Evolutionary conservation across 495 filamentous ascomycete species (phyloP), one percentile per base, ranked within the genome.

Genomic region (Podospora pseudopauciseta): DNA sequence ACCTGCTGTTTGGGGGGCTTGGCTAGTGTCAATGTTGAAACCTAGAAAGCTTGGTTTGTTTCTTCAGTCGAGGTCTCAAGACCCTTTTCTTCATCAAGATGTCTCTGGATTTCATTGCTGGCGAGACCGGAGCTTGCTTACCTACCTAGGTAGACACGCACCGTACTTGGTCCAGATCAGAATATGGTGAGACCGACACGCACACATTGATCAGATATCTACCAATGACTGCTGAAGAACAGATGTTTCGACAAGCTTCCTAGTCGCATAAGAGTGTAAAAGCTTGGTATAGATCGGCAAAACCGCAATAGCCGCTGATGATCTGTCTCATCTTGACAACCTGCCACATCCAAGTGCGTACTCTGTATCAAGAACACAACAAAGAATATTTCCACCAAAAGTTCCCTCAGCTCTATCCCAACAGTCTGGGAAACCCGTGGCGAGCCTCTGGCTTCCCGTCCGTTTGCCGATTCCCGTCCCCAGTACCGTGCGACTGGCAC

Each of bases 1-100:
- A 77, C 64, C 74, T 78, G 76, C 76, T 30, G 26, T 61, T 61
- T 61, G 59, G 13, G 26, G 9, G 59, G 9, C 23, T 28, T 28
- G 59, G 26, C 27, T 61, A 26, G 26, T 61, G 59, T 26, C 56
- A 58, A 58, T 75, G 68, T 65, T 60, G 39, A 65, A 53, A 49
- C 39, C 6, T 49, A 13, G 39, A 49, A 49, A 49, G 39, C 39
- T 49, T 49, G 39, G 39, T 49, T 49, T 49, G 39, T 49, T 49
- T 49, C 39, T 49, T 49, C 13, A 49, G 39, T 49, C 39, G 39
- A 49, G 39, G 7, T 49, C 39, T 18, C 39, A 49, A 49, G 39
- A 49, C 39, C 39, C 39, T 16, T 11, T 18, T 49, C 15, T 49
- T 49, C 39, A 11, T 49, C 4, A 32, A 32, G 30, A 32, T 32